Percentiles rank a stretch among this genome's conserved stretches.
Evolutionary conservation across 306 rosid genomes (phyloP).

Genomic region (Potentilla sterilis): DNA sequence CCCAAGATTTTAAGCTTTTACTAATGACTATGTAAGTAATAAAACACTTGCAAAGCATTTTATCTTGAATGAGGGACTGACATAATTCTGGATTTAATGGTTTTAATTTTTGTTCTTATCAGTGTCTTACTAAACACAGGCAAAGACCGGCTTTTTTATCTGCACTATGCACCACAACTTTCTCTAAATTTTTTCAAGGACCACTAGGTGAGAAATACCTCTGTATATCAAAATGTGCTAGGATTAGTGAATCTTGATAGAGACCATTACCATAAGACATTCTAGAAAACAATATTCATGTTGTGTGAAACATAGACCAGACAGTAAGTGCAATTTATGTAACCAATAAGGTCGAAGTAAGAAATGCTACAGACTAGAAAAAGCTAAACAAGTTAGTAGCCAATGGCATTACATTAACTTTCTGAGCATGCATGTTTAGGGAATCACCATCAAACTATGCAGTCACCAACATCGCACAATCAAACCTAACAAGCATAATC

Average conservation of each 20-base stretch:
- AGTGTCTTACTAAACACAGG: neutral
- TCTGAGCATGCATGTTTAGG: neutral
- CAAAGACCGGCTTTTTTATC: neutral
- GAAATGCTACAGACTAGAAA: neutral
- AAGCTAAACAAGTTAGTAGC: neutral
- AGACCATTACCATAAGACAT: neutral
- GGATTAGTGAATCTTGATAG: neutral
- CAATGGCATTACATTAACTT: neutral
- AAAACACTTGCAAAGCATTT: neutral
- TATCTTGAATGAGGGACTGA: neutral
- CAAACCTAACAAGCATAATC: neutral
- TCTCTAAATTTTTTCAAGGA: neutral
- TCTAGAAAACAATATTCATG: neutral
- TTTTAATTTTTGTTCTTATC: neutral
- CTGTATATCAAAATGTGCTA: neutral
- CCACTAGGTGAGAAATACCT: neutral
- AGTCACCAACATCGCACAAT: neutral
- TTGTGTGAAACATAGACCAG: neutral
- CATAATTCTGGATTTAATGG: neutral
- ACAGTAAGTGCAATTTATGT: neutral
- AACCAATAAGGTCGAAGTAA: neutral
- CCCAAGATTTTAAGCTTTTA: neutral
- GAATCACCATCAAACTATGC: conserved; percentile 6
- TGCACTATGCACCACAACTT: neutral
- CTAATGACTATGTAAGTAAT: neutral